Percentiles rank a stretch among this genome's conserved stretches.
These are phyloP conservation scores for Backusella luteola DNA, from an alignment of 192 early-diverging fungal genomes.

Conservation along the genomic window DNA sequence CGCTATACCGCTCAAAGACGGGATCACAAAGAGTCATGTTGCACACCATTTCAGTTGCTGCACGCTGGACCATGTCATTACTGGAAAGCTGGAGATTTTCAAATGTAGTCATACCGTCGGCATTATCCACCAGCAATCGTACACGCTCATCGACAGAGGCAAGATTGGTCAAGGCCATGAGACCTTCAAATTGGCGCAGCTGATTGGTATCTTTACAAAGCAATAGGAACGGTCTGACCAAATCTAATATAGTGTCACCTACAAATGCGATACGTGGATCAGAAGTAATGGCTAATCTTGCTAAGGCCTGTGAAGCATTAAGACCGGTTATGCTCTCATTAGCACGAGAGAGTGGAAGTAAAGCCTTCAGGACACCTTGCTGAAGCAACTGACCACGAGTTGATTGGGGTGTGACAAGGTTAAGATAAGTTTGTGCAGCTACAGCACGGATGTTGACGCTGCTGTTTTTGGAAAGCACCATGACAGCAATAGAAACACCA, in stretches of 20 bases:
- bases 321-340: conserved; percentile 74
- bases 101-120: conserved; percentile 65
- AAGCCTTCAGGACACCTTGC: conserved; percentile 70
- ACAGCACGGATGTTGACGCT: conserved; percentile 63
- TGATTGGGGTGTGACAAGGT: conserved; percentile 66
- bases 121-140: conserved; percentile 54
- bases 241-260: conserved; percentile 58
- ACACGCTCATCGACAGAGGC: conserved; percentile 72
- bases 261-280: conserved; percentile 87
- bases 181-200: conserved; percentile 82
- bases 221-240: conserved; percentile 69
- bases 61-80: conserved; percentile 75
- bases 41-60: conserved; percentile 89
- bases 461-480: conserved; percentile 46
- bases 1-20: conserved; percentile 79
- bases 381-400: conserved; percentile 79
- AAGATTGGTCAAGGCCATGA: conserved; percentile 94
- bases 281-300: conserved; percentile 90
- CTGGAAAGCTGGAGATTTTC: conserved; percentile 82
- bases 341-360: conserved; percentile 56
- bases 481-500: conserved; percentile 56
- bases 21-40: conserved; percentile 86
- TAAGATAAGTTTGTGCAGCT: conserved; percentile 64
- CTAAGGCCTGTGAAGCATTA: conserved; percentile 77
- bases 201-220: conserved; percentile 56